Conservation (phyloP, 352 stramenopile genomes). For the Phytophthora fragariae region DNA sequence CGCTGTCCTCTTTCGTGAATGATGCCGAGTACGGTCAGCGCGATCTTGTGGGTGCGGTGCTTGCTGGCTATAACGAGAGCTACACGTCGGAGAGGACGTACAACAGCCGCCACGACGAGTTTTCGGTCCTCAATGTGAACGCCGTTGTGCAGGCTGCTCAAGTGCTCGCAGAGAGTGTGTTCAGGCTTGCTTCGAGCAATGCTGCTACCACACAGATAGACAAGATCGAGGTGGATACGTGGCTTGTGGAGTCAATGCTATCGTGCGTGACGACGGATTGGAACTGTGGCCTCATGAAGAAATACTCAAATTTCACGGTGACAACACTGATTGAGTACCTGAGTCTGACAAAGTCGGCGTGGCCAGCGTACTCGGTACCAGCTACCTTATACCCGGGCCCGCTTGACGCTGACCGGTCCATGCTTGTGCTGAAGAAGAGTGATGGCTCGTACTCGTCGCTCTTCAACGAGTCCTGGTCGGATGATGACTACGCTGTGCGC, state of each 20-base stretch:
- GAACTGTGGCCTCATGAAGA: constrained; percentile 74
- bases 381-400: constrained; percentile 68
- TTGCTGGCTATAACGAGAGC: constrained; percentile 70
- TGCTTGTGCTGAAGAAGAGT: constrained; percentile 57
- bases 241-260: constrained; percentile 63
- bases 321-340: constrained; percentile 78
- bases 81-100: constrained; percentile 62
- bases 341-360: constrained; percentile 46
- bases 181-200: constrained; percentile 63
- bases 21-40: constrained; percentile 67
- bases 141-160: constrained; percentile 71
- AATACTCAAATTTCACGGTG: constrained; percentile 70
- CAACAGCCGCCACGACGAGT: constrained; percentile 75
- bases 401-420: constrained; percentile 55
- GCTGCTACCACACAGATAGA: constrained; percentile 46
- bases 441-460: constrained; percentile 50
- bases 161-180: constrained; percentile 78
- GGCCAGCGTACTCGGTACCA: constrained; percentile 60
- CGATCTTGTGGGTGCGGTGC: constrained; percentile 66
- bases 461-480: constrained; percentile 63
- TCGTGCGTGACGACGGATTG: constrained; percentile 71
- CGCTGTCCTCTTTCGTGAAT: constrained; percentile 81
- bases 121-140: constrained; percentile 52
- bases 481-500: constrained; percentile 58
- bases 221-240: constrained; percentile 62